Conservation (phyloP, 257 asterid species). For the Solanum medicagineum region DNA sequence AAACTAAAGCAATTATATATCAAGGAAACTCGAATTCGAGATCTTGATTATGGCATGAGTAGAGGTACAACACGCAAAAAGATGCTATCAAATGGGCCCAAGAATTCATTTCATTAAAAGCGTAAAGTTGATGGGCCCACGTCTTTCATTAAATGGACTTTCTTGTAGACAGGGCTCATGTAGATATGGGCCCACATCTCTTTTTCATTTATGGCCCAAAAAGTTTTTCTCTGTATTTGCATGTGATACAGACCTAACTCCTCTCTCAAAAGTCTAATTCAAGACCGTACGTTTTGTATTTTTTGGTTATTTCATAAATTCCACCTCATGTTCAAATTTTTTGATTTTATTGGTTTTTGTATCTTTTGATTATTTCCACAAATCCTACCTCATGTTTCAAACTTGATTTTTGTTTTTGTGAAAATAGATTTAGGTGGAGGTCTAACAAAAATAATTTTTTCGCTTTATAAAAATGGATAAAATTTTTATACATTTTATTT, state of each 20-base stretch:
- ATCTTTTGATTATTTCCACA: neutral
- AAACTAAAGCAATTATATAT: too few relatives aligned
- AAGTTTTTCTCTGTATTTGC: conserved; percentile 10
- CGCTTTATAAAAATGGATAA: too few relatives aligned
- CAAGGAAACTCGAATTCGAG: too few relatives aligned
- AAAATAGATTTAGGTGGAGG: too few relatives aligned
- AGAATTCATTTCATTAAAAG: conserved; percentile 14
- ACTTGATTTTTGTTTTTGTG: neutral
- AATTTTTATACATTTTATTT: too few relatives aligned
- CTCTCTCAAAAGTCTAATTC: conserved; percentile 14
- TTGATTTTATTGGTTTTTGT: neutral
- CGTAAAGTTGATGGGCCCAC: conserved; percentile 20
- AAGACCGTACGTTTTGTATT: neutral
- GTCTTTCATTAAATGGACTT: neutral
- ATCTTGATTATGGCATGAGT: neutral
- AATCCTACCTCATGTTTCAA: neutral
- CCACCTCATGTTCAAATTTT: neutral
- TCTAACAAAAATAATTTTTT: too few relatives aligned
- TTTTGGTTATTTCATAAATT: neutral
- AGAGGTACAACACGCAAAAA: neutral
- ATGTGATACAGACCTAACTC: conserved; percentile 43
- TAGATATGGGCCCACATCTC: neutral
- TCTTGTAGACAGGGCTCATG: conserved; percentile 17
- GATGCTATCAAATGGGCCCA: conserved; percentile 1
- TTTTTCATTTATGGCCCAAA: neutral